Base-by-base conservation (phyloP, 1,284 basidiomycete species). In the Waitea zeae region DNA sequence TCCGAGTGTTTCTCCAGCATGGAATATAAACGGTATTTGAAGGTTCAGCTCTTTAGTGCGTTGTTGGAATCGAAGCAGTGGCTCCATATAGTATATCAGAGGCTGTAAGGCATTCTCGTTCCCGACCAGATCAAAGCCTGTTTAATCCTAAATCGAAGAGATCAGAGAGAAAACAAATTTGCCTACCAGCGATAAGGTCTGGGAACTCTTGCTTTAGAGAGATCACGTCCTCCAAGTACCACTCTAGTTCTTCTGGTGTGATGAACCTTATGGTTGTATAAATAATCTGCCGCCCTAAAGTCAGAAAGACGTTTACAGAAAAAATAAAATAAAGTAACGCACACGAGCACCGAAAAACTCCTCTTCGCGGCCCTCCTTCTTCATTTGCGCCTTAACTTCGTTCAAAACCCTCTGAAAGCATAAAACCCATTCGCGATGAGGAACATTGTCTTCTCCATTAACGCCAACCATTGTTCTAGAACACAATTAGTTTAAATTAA, bases 61-160 rank as follows among this genome's bases (percentile, higher is more conserved):
- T 35, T 64, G 52, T 28, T 62, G 57, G 55, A 84, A 84, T 19
- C 57, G 56, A 4, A 78, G 53, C 12, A 87, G 57, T 12, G 67
- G 62, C 20, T 69, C 64, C 17, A 73, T 49, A 48, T 84, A 86
- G 44, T 75, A 58, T 7, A 61, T 66, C 19, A 84, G 59, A 12
- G 81, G 74, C 15, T 59, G 57, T 12, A 71, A 46, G 2, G 57
- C 54, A 45, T 84, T 76, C 45, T 87, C 81, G 40, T 77, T 63
- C 4, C 81, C 82, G 9, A 84, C 82, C 13, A 86, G 61, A 53
- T 87, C 82, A 44, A 86, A 87, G 1, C 80, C 78, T 77, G 26
- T 12, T 24, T 33, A 11, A 28, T 18, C 14, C 26, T 19, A 31
- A 19, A 17, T 31, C 7, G 6, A 12, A 6, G 24, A 22, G 9